Percentiles rank a stretch among this genome's conserved stretches.
These are phyloP conservation scores for Salix udensis DNA, from an alignment of 345 rosid species.

Conservation along the genomic window DNA sequence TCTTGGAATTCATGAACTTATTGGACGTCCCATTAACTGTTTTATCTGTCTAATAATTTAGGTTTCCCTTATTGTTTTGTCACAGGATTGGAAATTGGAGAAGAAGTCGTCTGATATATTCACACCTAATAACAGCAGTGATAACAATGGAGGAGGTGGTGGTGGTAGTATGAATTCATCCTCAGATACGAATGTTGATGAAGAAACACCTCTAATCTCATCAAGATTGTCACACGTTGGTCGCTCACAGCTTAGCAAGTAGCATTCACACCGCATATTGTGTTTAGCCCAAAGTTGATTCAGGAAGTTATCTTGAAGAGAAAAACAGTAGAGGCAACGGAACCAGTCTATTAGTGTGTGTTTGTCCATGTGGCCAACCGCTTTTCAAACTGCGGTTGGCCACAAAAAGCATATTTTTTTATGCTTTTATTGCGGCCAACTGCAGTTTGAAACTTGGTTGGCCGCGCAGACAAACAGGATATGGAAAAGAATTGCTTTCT, in stretches of 20 bases:
- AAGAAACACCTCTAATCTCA: slow-evolving; percentile 77
- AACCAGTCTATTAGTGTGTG: background rate
- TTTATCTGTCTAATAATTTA: background rate
- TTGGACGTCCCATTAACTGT: background rate
- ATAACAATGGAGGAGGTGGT: slow-evolving; percentile 33
- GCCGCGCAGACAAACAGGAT: too few relatives aligned
- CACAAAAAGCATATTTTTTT: too few relatives aligned
- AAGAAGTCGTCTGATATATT: slow-evolving; percentile 87
- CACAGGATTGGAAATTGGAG: slow-evolving; percentile 87
- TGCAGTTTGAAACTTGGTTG: too few relatives aligned
- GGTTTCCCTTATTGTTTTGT: background rate
- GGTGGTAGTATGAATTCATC: slow-evolving; percentile 18
- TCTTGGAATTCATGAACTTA: background rate
- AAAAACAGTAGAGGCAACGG: background rate
- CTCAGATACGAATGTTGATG: slow-evolving; percentile 52
- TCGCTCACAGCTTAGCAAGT: slow-evolving; percentile 66
- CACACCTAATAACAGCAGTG: slow-evolving; percentile 41
- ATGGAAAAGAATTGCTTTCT: background rate
- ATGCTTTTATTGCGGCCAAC: too few relatives aligned
- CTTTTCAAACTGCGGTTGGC: too few relatives aligned
- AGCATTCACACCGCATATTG: slow-evolving; percentile 45
- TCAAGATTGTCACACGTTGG: slow-evolving; percentile 79
- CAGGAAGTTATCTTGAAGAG: background rate
- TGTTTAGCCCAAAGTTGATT: background rate
- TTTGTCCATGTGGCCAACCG: too few relatives aligned